Conservation (phyloP, 768 basidiomycete genomes). For the Tremella yokohamensis region DNA sequence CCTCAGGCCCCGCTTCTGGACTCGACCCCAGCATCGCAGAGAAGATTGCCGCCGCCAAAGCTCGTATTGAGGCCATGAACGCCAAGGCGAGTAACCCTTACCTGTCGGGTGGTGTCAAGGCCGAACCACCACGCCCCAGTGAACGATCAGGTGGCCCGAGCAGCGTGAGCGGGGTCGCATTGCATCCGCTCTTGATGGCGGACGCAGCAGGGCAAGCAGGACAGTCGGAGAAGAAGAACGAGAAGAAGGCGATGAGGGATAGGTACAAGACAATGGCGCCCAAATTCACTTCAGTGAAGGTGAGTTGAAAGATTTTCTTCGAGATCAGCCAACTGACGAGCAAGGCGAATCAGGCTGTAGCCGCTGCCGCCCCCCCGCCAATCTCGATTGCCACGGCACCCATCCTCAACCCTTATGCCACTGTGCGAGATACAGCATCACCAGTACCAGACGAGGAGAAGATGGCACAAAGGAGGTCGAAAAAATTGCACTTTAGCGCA, state of each 20-base stretch:
- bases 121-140: slow-evolving; percentile 14
- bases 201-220: slow-evolving; percentile 12
- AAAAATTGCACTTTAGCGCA: slow-evolving; percentile 73
- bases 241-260: slow-evolving; percentile 60
- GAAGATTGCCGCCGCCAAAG: slow-evolving; percentile 77
- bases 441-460: slow-evolving; percentile 12
- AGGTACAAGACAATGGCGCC: slow-evolving; percentile 96
- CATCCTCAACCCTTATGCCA: slow-evolving; percentile 70
- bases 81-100: slow-evolving; percentile 79
- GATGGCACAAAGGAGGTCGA: slow-evolving; percentile 39
- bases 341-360: slow-evolving; percentile 52
- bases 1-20: slow-evolving; percentile 12
- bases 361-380: slow-evolving; percentile 50
- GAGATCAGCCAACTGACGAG: too few relatives aligned
- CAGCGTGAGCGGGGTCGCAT: slow-evolving; percentile 26
- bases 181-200: slow-evolving; percentile 40
- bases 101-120: slow-evolving; percentile 52
- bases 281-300: slow-evolving; percentile 90
- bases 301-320: too few relatives aligned
- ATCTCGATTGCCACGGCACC: slow-evolving; percentile 59
- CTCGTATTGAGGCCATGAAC: slow-evolving; percentile 76
- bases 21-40: slow-evolving; percentile 51
- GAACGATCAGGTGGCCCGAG: background rate
- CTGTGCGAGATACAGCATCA: slow-evolving; percentile 20
- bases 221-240: slow-evolving; percentile 32